Percentiles rank a stretch among this genome's conserved stretches.
These are phyloP conservation scores for Backusella circina DNA, from an alignment of 192 early-diverging fungal genomes.

Conservation along the genomic window DNA sequence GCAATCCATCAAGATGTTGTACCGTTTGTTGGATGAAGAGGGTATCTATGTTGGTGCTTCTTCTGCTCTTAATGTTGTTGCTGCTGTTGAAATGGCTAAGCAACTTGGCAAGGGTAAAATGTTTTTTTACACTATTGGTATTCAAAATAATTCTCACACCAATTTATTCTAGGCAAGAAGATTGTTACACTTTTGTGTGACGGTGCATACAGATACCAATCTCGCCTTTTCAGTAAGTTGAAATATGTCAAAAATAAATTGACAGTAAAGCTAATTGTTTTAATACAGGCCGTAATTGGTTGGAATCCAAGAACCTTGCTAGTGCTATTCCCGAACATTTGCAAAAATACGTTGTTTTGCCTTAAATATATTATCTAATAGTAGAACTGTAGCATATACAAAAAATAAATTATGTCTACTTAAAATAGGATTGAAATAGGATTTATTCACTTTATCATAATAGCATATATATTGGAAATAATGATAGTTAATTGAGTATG, in stretches of 20 bases:
- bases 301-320: constrained; percentile 79
- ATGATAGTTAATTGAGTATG: too few relatives aligned
- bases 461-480: too few relatives aligned
- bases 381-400: not conserved
- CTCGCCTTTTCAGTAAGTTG: constrained; percentile 71
- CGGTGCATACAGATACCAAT: constrained; percentile 85
- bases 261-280: not conserved
- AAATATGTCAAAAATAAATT: not conserved
- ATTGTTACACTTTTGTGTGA: constrained; percentile 89
- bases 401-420: too few relatives aligned
- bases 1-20: constrained; percentile 82
- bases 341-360: constrained; percentile 80
- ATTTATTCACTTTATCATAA: too few relatives aligned
- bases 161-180: constrained; percentile 42
- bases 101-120: constrained; percentile 66
- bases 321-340: constrained; percentile 80
- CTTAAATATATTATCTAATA: constrained; percentile 19
- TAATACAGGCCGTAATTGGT: constrained; percentile 62
- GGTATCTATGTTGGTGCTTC: constrained; percentile 92
- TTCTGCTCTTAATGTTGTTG: constrained; percentile 91
- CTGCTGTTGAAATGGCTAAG: constrained; percentile 88
- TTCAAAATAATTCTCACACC: not conserved
- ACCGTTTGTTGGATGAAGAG: constrained; percentile 88
- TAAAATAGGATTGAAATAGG: too few relatives aligned
- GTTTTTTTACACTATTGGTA: not conserved